These are phyloP conservation scores for Lachnellula subtilissima DNA, from an alignment of 2,329 filamentous ascomycete genomes.

Conservation along the genomic window DNA sequence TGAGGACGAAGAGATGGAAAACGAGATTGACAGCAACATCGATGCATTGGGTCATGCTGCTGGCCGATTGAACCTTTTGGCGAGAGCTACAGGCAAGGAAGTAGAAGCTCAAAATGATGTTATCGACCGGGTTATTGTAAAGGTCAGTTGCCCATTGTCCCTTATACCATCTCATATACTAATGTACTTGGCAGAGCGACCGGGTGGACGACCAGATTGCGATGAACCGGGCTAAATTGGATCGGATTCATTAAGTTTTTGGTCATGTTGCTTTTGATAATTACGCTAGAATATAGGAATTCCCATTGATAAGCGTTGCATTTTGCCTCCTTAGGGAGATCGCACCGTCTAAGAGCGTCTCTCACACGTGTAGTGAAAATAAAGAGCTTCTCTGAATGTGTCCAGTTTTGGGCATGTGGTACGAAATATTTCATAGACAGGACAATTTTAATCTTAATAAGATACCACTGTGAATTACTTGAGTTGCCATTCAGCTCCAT, in stretches of 20 bases:
- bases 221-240: constrained; percentile 60
- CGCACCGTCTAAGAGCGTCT: background rate
- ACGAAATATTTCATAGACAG: too few relatives aligned
- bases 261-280: background rate
- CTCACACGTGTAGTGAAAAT: background rate
- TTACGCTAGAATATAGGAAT: background rate
- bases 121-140: constrained; percentile 71
- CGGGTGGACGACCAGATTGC: constrained; percentile 75
- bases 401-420: background rate
- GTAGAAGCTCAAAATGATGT: constrained; percentile 72
- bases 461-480: too few relatives aligned
- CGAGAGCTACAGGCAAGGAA: constrained; percentile 68
- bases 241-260: constrained; percentile 27
- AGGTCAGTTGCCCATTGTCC: constrained; percentile 49
- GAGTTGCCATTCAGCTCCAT: too few relatives aligned
- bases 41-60: constrained; percentile 57
- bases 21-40: constrained; percentile 64
- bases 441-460: too few relatives aligned
- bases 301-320: background rate
- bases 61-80: constrained; percentile 66
- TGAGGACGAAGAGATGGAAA: constrained; percentile 51
- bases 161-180: constrained; percentile 20
- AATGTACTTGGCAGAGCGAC: constrained; percentile 58
- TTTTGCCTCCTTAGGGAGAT: background rate
- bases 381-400: background rate